These are phyloP conservation scores for Candida morakotiae DNA, from an alignment of 805 yeast genomes.

Conservation along the genomic window DNA sequence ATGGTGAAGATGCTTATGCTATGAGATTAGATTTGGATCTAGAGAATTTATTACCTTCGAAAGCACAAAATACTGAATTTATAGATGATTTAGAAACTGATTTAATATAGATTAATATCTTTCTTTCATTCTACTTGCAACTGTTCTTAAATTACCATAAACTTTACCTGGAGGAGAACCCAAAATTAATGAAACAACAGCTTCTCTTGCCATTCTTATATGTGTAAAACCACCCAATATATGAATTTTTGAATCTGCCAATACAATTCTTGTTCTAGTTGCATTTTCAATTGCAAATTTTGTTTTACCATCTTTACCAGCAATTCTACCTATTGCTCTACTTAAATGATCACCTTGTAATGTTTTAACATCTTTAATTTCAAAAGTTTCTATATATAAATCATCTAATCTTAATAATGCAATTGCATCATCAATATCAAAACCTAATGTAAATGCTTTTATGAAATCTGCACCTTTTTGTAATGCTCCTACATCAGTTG, in stretches of 20 bases:
- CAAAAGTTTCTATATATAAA: constrained; percentile 94
- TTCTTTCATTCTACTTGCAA: constrained; percentile 96
- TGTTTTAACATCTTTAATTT: constrained; percentile 94
- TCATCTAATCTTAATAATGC: constrained; percentile 93
- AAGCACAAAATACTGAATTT: constrained; percentile 37
- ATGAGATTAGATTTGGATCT: constrained; percentile 72
- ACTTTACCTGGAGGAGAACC: constrained; percentile 99
- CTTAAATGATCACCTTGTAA: constrained; percentile 93
- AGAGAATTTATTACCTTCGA: constrained; percentile 59
- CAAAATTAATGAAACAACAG: constrained; percentile 88
- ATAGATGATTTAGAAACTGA: constrained; percentile 52
- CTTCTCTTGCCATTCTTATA: constrained; percentile 97
- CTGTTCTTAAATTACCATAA: constrained; percentile 93
- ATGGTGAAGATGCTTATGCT: constrained; percentile 96
- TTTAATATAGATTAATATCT: constrained; percentile 48
- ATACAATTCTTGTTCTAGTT: constrained; percentile 93
- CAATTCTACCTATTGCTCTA: constrained; percentile 99
- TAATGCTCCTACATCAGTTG: constrained; percentile 89
- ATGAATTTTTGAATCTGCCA: constrained; percentile 95
- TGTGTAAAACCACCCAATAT: constrained; percentile 96
- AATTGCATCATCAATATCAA: constrained; percentile 95
- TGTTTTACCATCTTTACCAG: constrained; percentile 99
- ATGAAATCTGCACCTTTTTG: constrained; percentile 98
- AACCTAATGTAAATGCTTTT: constrained; percentile 92
- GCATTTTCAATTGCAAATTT: constrained; percentile 98